phyloP scores from a whole-genome alignment of 2,329 filamentous ascomycete genomes.

The Fusarium subglutinans region DNA sequence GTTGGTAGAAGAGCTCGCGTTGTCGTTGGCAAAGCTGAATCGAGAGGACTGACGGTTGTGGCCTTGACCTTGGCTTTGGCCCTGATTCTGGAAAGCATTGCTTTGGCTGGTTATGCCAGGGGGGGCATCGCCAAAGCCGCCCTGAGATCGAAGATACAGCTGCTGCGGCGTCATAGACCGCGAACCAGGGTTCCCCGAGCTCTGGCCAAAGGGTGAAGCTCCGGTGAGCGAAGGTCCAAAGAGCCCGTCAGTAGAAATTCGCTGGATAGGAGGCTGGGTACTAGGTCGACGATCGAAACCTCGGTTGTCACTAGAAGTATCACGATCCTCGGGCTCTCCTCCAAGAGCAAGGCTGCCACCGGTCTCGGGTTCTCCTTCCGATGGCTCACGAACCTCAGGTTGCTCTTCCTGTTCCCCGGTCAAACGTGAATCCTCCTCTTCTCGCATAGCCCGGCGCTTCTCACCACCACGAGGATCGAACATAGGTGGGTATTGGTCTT shows the following conservation, averaged over 20 bases:
- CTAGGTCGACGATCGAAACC: slow-evolving; percentile 68
- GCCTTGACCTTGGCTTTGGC: slow-evolving; percentile 61
- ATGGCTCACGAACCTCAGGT: slow-evolving; percentile 55
- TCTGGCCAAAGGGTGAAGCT: slow-evolving; percentile 57
- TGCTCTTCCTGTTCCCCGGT: slow-evolving; percentile 60
- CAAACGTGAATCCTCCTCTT: slow-evolving; percentile 70
- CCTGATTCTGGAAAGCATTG: slow-evolving; percentile 56
- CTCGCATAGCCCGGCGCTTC: slow-evolving; percentile 80
- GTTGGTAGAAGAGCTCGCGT: slow-evolving; percentile 57
- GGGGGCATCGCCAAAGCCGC: slow-evolving; percentile 67
- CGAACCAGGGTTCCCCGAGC: slow-evolving; percentile 63
- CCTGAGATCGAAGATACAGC: slow-evolving; percentile 72
- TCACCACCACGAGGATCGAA: slow-evolving; percentile 86
- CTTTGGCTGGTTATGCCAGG: slow-evolving; percentile 62
- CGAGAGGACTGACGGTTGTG: slow-evolving; percentile 87
- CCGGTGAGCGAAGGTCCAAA: slow-evolving; percentile 62
- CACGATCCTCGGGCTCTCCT: slow-evolving; percentile 88
- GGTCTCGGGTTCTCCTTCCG: slow-evolving; percentile 81
- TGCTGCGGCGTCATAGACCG: slow-evolving; percentile 85
- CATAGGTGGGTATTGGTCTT: slow-evolving; percentile 68
- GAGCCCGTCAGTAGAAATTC: slow-evolving; percentile 62
- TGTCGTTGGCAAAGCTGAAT: slow-evolving; percentile 87
- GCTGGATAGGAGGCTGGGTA: slow-evolving; percentile 81
- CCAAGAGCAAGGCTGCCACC: slow-evolving; percentile 87
- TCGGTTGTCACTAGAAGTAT: slow-evolving; percentile 61